Conservation (phyloP, 225 moss, liverwort and hornwort species). For the Thuidium tamariscinum region DNA sequence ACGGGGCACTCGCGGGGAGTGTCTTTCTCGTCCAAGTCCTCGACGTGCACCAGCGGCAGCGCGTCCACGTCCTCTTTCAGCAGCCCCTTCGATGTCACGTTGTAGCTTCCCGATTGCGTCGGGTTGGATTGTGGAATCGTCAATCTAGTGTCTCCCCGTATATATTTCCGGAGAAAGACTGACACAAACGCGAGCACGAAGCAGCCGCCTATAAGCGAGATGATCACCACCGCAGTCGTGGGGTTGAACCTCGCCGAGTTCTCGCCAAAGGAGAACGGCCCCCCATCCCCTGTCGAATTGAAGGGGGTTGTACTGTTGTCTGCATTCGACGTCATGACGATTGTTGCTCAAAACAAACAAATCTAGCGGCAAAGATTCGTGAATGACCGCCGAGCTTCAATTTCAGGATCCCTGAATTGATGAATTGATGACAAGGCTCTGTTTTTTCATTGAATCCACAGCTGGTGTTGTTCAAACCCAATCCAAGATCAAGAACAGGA, state of each 20-base stretch:
- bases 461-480: background rate
- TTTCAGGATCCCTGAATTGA: background rate
- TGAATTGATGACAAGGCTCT: background rate
- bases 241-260: conserved; percentile 35
- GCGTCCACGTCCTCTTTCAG: conserved; percentile 44
- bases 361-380: background rate
- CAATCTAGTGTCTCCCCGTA: background rate
- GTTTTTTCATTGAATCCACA: background rate
- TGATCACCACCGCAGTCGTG: conserved; percentile 73
- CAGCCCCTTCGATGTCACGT: conserved; percentile 30
- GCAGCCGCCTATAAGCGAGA: conserved; percentile 56
- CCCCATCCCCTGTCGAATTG: background rate
- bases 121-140: background rate
- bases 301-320: background rate
- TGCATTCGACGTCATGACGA: background rate
- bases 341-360: background rate
- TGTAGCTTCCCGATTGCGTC: background rate
- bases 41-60: conserved; percentile 49
- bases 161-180: conserved; percentile 32
- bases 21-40: conserved; percentile 41
- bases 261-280: background rate
- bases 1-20: conserved; percentile 58
- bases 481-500: background rate
- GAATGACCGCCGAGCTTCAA: background rate
- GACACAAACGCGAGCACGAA: conserved; percentile 54